phyloP scores from a whole-genome alignment of 768 basidiomycete genomes.

The Trametes coccinea region DNA sequence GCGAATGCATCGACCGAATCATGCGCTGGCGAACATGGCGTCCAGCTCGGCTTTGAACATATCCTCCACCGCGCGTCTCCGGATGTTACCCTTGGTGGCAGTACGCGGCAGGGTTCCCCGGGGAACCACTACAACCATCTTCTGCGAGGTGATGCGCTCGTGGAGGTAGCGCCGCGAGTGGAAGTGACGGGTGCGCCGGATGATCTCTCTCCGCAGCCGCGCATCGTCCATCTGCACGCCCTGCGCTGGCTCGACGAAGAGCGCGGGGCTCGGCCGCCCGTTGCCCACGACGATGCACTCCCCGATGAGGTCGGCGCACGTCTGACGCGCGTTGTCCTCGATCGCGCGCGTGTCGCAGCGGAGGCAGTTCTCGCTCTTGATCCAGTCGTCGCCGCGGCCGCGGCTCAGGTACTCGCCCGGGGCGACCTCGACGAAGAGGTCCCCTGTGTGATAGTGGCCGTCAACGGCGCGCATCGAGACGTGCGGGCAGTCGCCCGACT shows the following conservation, averaged over 20 bases:
- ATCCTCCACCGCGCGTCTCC: constrained; percentile 71
- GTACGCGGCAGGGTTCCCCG: constrained; percentile 66
- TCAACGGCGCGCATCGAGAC: constrained; percentile 53
- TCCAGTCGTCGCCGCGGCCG: constrained; percentile 78
- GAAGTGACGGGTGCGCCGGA: constrained; percentile 66
- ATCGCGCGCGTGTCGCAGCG: constrained; percentile 69
- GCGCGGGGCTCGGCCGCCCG: constrained; percentile 68
- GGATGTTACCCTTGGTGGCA: constrained; percentile 74
- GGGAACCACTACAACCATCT: constrained; percentile 69
- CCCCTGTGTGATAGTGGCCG: constrained; percentile 74
- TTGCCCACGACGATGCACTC: constrained; percentile 73
- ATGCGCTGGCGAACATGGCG: constrained; percentile 42
- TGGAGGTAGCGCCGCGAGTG: constrained; percentile 70
- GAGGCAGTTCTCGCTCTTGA: constrained; percentile 70
- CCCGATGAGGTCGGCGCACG: constrained; percentile 59
- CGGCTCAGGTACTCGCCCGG: constrained; percentile 60
- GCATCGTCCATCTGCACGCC: constrained; percentile 52
- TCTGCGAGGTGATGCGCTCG: constrained; percentile 63
- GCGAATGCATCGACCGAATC: neutral
- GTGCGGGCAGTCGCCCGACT: constrained; percentile 67
- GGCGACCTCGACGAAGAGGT: constrained; percentile 63
- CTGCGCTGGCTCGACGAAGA: constrained; percentile 61
- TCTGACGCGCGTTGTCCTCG: constrained; percentile 63
- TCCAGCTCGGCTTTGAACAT: constrained; percentile 57
- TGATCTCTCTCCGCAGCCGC: constrained; percentile 61